Base-by-base conservation (phyloP, 2,329 filamentous ascomycete genomes). In the Claviceps citrina region DNA sequence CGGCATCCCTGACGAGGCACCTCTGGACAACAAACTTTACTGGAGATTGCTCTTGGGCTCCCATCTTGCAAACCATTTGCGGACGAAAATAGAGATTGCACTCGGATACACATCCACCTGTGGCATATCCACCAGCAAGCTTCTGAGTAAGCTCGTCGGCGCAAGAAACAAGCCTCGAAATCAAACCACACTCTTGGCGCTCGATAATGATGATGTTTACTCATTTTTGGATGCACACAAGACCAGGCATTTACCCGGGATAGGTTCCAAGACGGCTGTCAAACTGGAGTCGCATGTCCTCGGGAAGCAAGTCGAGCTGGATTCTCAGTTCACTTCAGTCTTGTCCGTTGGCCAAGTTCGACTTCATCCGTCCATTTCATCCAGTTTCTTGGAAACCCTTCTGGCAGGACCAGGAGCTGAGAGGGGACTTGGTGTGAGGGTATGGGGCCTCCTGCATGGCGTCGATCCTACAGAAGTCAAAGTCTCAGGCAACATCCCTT, bases 91-190 rank as follows among this genome's bases (percentile, higher is more conserved):
- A 9, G 82, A 93, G 51, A 66, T 77, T 34, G 68, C 84, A 34
- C 80, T 78, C 51, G 84, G 85, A 1, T 94, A 89, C 59, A 94
- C 86, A 0, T 81, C 81, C 22, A 89, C 87, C 1, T 86, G 84
- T 31, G 89, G 89, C 4, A 76, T 96, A 18, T 81, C 86, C 2
- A 93, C 84, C 1, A 89, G 81, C 52, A 96, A 96, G 58, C 60
- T 89, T 5, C 66, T 94, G 9, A 77, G 83, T 43, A 96, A 96
- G 58, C 69, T 96, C 12, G 83, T 78, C 8, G 89, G 89, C 10
- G 82, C 76, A 55, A 66, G 80, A 43, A 76, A 95, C 56, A 96
- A 96, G 61, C 89, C 89, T 1, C 78, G 79, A 43, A 81, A 76
- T 44, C 91, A 96, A 58, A 96, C 89, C 0, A 85, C 83, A 0